phyloP scores from a whole-genome alignment of 495 filamentous ascomycete species.

The Antarctomyces pellizariae region DNA sequence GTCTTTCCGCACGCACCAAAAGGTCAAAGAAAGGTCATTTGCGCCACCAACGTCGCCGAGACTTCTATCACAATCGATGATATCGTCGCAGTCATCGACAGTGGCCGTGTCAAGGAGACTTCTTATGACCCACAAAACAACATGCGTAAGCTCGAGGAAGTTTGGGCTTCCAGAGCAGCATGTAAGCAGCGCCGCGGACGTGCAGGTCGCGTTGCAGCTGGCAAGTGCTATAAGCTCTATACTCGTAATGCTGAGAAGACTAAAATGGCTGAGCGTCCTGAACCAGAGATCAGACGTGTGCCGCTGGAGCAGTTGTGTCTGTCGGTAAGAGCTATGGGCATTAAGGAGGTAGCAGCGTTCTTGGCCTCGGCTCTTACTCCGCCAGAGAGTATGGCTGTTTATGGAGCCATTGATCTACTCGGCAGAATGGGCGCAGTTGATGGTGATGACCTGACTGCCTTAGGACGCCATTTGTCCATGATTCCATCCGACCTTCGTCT shows the following conservation, averaged over 20 bases:
- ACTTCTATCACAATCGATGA: conserved; percentile 97
- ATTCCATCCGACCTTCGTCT: conserved; percentile 87
- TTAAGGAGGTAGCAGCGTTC: conserved; percentile 56
- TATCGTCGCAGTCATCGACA: conserved; percentile 90
- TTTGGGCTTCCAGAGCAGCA: conserved; percentile 84
- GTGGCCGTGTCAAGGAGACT: conserved; percentile 86
- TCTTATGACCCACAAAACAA: conserved; percentile 82
- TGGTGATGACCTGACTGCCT: conserved; percentile 61
- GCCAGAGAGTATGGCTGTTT: conserved; percentile 60
- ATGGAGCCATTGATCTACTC: conserved; percentile 57
- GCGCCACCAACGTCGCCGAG: conserved; percentile 89
- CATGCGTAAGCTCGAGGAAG: conserved; percentile 82
- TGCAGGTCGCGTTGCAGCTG: conserved; percentile 75
- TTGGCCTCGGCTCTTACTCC: conserved; percentile 72
- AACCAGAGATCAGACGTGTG: conserved; percentile 81
- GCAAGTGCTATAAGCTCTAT: conserved; percentile 88
- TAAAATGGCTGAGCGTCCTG: conserved; percentile 75
- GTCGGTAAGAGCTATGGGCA: conserved; percentile 85
- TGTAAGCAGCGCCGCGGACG: conserved; percentile 93
- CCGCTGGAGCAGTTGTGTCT: conserved; percentile 88
- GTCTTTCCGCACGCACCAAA: conserved; percentile 59
- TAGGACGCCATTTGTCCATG: conserved; percentile 76
- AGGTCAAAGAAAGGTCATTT: conserved; percentile 76
- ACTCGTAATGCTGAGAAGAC: conserved; percentile 52
- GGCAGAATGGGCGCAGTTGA: conserved; percentile 73